Base-by-base conservation (phyloP, 31 red algal genomes). In the Odonthalia washingtoniensis region DNA sequence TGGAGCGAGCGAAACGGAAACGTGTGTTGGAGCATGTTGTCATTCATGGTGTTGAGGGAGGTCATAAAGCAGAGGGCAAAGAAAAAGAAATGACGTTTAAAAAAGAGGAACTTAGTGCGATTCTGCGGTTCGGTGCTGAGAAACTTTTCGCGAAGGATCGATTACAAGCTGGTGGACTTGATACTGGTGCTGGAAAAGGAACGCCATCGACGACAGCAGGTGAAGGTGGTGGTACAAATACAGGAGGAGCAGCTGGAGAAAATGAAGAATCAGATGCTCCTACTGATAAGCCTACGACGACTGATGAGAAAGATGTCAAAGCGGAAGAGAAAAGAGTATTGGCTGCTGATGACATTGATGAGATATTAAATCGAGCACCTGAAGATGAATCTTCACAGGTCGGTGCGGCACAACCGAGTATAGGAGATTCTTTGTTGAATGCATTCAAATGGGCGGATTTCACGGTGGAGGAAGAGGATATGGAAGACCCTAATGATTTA, bases 381-480 rank as follows among this genome's bases (percentile, higher is more conserved):
- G 81, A 82, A 26, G 95, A 97, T 43, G 87, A 94, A 30, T 86
- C 78, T 4, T 82, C 74, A 32, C 79, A 86, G 63, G 88, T 90
- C 52, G 92, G 85, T 42, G 88, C 86, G 16, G 89, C 85, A 0
- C 92, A 89, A 30, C 87, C 82, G 3, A 98, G 80, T 57, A 63
- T 94, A 36, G 95, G 95, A 12, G 95, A 94, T 85, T 94, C 92
- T 32, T 74, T 98, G 33, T 69, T 98, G 21, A 98, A 98, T 78
- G 95, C 95, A 16, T 98, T 98, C 53, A 98, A 98, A 80, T 98
- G 95, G 95, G 83, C 89, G 18, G 95, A 98, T 83, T 98, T 98
- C 81, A 89, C 93, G 9, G 85, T 80, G 30, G 94, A 91, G 39
- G 89, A 92, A 38, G 79, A 88, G 41, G 91, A 94, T 39, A 83